phyloP scores from a whole-genome alignment of 2,329 filamentous ascomycete species.

The Colletotrichum truncatum region DNA sequence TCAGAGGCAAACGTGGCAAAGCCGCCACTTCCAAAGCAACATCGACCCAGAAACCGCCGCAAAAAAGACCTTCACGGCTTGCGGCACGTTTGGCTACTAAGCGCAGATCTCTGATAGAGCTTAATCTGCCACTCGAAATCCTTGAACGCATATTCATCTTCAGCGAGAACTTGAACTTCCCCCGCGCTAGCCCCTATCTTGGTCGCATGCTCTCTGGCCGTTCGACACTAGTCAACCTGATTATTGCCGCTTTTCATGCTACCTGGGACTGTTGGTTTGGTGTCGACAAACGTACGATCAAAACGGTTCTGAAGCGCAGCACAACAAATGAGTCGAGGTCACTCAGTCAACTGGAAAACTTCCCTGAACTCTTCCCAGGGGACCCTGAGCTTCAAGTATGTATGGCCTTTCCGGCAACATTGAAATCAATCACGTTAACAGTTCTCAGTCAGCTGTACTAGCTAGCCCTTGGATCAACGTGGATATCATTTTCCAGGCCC shows the following conservation, averaged over 20 bases:
- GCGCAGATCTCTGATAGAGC: constrained; percentile 38
- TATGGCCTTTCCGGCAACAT: neutral
- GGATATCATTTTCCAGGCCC: constrained; percentile 56
- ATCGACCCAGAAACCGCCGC: neutral
- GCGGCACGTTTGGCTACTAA: neutral
- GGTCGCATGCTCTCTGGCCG: constrained; percentile 55
- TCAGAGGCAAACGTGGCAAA: constrained; percentile 55
- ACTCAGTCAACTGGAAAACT: constrained; percentile 8
- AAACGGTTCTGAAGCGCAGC: constrained; percentile 13
- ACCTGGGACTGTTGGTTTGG: constrained; percentile 51
- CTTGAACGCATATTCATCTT: constrained; percentile 62
- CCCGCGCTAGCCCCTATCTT: constrained; percentile 53
- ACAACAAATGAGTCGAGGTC: neutral
- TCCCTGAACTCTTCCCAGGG: constrained; percentile 39
- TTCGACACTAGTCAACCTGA: constrained; percentile 46
- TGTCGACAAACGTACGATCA: constrained; percentile 24
- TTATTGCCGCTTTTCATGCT: constrained; percentile 46
- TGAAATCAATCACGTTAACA: constrained; percentile 9
- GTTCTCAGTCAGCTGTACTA: constrained; percentile 51
- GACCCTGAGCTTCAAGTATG: constrained; percentile 54
- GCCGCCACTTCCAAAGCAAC: constrained; percentile 11
- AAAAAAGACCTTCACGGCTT: constrained; percentile 1
- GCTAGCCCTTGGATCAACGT: constrained; percentile 54
- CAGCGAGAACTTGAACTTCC: constrained; percentile 58
- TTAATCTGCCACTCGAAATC: constrained; percentile 58